Percentiles rank a stretch among this genome's conserved stretches.
These are phyloP conservation scores for Cicer pinnatifidum DNA, from an alignment of 306 rosid species.

Conservation along the genomic window DNA sequence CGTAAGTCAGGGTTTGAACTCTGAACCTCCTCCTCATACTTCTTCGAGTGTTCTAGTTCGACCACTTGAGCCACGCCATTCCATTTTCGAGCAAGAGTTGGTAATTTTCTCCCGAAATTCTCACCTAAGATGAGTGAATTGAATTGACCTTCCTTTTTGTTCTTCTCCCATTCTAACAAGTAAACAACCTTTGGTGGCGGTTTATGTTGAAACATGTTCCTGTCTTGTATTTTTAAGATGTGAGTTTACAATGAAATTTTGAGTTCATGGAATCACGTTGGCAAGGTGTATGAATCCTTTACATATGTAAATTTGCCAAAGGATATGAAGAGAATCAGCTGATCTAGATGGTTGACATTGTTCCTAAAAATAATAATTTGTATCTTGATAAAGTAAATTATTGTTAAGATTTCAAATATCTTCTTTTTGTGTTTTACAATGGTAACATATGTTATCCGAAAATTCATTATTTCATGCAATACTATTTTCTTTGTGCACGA, in stretches of 20 bases:
- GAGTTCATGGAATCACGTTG: constrained; percentile 13
- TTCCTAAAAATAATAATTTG: constrained; percentile 3
- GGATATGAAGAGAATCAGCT: neutral
- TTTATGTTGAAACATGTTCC: constrained; percentile 4
- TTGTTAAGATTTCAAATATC: neutral
- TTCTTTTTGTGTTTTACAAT: neutral
- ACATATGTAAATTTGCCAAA: neutral
- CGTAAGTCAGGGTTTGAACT: no score
- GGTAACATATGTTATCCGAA: neutral
- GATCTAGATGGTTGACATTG: constrained; percentile 24
- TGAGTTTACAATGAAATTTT: neutral
- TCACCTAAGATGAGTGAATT: constrained; percentile 20
- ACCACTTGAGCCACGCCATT: constrained; percentile 1
- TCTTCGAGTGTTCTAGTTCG: no score
- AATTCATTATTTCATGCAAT: no score
- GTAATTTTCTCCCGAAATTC: constrained; percentile 24
- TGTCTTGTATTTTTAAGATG: neutral
- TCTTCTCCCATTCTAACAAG: constrained; percentile 3
- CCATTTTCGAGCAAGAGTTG: constrained; percentile 13
- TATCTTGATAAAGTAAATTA: neutral
- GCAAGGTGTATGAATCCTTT: neutral
- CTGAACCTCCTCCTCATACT: no score
- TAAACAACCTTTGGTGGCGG: neutral
- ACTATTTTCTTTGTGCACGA: no score
- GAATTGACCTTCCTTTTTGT: neutral